Evolutionary conservation across 139 green algal genomes (phyloP).

Genomic region (Monoraphidium neglectum): DNA sequence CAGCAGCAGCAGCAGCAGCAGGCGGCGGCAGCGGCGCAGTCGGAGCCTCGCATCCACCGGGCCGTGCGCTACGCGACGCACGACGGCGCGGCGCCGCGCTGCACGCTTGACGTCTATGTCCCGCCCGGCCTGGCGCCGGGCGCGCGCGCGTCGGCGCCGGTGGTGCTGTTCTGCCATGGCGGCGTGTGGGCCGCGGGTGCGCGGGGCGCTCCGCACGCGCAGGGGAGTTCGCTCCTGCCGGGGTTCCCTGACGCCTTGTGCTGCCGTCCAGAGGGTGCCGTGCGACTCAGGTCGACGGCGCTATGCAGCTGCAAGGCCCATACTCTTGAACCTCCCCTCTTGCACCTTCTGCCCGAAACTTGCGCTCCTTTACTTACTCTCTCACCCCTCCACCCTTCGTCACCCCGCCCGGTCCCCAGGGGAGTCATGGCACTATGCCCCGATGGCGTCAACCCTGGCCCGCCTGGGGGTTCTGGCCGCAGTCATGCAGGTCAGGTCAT

Average conservation of each 20-base stretch:
- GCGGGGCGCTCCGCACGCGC: conserved; percentile 14
- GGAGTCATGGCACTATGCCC: conserved; percentile 59
- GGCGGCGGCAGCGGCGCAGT: not conserved
- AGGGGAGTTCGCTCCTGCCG: too few relatives aligned
- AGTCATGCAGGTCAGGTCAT: conserved; percentile 1
- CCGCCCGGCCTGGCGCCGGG: not conserved
- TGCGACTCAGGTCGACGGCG: too few relatives aligned
- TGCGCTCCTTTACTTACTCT: too few relatives aligned
- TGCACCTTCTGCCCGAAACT: too few relatives aligned
- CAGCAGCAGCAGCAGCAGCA: conserved; percentile 1
- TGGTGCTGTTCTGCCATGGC: conserved; percentile 71
- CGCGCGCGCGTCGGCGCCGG: conserved; percentile 16
- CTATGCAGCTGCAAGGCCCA: too few relatives aligned
- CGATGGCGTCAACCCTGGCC: conserved; percentile 27
- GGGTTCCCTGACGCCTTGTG: too few relatives aligned
- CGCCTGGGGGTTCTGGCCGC: conserved; percentile 22
- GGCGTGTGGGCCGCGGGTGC: conserved; percentile 77
- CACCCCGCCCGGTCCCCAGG: conserved; percentile 5
- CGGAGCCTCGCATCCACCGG: too few relatives aligned
- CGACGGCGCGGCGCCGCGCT: not conserved
- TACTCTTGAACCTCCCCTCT: too few relatives aligned
- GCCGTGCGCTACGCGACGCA: too few relatives aligned
- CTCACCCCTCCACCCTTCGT: too few relatives aligned
- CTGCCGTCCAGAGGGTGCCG: too few relatives aligned
- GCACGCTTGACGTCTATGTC: not conserved